Evolutionary conservation across 805 yeast species (phyloP), one percentile per base, ranked within the genome.

Genomic region (Pichia nanzhaoensis): DNA sequence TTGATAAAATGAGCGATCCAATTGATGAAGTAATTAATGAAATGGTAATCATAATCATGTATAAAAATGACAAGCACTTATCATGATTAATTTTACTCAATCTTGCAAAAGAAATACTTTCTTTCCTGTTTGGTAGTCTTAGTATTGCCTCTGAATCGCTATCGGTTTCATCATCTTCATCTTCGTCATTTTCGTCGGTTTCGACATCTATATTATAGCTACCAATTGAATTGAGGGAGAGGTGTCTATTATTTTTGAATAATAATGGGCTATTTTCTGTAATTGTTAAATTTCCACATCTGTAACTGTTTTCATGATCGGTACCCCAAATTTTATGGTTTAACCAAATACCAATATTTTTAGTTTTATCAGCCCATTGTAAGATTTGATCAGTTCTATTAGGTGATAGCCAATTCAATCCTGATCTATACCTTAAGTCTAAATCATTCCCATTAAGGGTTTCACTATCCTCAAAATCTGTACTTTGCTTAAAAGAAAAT

Each of bases 21-120:
- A 72, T 62, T 14, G 70, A 69, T 2, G 73, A 66, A 10, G 70
- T 56, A 17, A 73, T 53, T 1, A 71, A 55, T 3, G 81, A 63
- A 7, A 71, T 33, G 18, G 67, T 55, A 36, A 70, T 59, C 16
- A 69, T 58, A 3, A 70, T 49, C 32, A 71, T 49, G 21, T 75
- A 74, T n/a, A 76, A 50, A 36, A 74, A 68, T 1, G 72, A 54
- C 28, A 75, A 46, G 8, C 75, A 69, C 17, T 59, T 56, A 52
- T 74, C 78, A 44, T 74, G 71, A 16, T 63, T 65, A 4, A 54
- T 41, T 37, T 55, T 56, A 4, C 52, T 53, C 2, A 54, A 7
- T 30, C 33, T 14, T 30, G 33, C 16, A 30, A 30, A 13, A 9
- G 33, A 30, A 7, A 30, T 40, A n/a, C 10, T 16, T 18, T 27